Conservation (phyloP, 2,329 filamentous ascomycete genomes). For the Verticillium dahliae region DNA sequence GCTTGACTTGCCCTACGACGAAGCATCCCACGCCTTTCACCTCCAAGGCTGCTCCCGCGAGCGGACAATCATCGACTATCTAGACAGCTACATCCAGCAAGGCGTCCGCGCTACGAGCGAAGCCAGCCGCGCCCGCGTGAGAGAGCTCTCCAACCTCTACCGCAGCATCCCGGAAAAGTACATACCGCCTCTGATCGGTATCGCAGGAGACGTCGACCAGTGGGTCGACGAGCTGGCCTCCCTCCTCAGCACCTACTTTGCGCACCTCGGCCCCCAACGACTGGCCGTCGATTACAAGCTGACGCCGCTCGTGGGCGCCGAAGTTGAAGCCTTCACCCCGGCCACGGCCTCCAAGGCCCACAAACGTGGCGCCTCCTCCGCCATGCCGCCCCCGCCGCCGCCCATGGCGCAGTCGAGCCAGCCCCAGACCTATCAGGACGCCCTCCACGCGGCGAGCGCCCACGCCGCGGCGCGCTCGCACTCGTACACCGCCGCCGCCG, state of each 20-base stretch:
- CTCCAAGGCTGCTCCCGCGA: slow-evolving; percentile 29
- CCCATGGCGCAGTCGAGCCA: neutral
- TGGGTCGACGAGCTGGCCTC: slow-evolving; percentile 33
- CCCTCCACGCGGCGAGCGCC: slow-evolving; percentile 17
- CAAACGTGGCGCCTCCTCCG: neutral
- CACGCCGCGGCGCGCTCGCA: slow-evolving; percentile 20
- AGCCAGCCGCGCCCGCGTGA: slow-evolving; percentile 19
- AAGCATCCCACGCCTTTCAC: slow-evolving; percentile 33
- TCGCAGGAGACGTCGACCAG: slow-evolving; percentile 24
- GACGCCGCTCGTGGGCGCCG: slow-evolving; percentile 25
- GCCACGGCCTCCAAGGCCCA: neutral
- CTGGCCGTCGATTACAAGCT: slow-evolving; percentile 31
- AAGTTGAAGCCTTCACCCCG: slow-evolving; percentile 16
- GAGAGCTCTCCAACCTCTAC: slow-evolving; percentile 28
- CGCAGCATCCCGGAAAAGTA: slow-evolving; percentile 36
- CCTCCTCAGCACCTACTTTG: slow-evolving; percentile 33
- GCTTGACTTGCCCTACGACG: slow-evolving; percentile 31
- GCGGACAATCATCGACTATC: slow-evolving; percentile 31
- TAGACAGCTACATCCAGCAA: slow-evolving; percentile 34
- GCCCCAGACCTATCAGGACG: slow-evolving; percentile 6
- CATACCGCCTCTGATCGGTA: slow-evolving; percentile 28
- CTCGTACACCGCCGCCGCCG: slow-evolving; percentile 29
- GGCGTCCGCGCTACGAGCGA: slow-evolving; percentile 25
- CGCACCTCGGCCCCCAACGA: slow-evolving; percentile 28
- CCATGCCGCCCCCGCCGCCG: neutral